Evolutionary conservation across 306 rosid species (phyloP), one percentile per base, ranked within the genome.

Genomic region (Pyrus betulifolia): DNA sequence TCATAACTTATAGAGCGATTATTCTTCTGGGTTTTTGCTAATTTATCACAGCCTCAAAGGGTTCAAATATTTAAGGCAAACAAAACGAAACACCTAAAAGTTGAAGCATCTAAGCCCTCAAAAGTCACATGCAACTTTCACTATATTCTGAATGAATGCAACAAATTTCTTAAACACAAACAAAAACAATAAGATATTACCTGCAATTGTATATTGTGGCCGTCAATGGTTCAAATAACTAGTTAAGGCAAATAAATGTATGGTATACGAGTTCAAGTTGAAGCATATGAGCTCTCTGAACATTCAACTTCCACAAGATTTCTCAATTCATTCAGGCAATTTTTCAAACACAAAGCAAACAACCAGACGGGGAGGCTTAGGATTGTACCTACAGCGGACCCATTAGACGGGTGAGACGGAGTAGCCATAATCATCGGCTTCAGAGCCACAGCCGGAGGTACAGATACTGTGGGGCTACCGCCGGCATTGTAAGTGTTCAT

Each of bases 401-500:
- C 66, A 57, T n/a, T 69, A 71, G 22, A 19, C 1, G 46, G 17
- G 69, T 74, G 54, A 5, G 82, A 40, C 31, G 80, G 92, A 77
- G 86, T 71, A 85, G 62, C 72, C 69, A 69, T 70, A 22, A 31
- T 74, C 11, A 71, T 45, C 59, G 84, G 70, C 30, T 79, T 76
- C 4, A 65, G 42, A 3, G 78, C 65, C 12, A 69, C 81, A 30
- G 80, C 71, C 0, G 72, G 14, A 15, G 72, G 83, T 6, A 63
- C 7, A 3, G 87, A 75, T 1, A 67, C 15, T 0, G 35, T 0
- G 0, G 79, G 57, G 71, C 64, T 81, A 11, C 78, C 84, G 25
- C 80, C 71, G 57, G 82, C 83, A 74, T 76, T 91, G 70, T 84
- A 94, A 74, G 76, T 71, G 59, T 60, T 80, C 88, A 91, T 85